A percentile compares a stretch with the other conserved stretches of the same genome.
phyloP scores from a whole-genome alignment of 768 basidiomycete genomes.

The Hebeloma cylindrosporum region DNA sequence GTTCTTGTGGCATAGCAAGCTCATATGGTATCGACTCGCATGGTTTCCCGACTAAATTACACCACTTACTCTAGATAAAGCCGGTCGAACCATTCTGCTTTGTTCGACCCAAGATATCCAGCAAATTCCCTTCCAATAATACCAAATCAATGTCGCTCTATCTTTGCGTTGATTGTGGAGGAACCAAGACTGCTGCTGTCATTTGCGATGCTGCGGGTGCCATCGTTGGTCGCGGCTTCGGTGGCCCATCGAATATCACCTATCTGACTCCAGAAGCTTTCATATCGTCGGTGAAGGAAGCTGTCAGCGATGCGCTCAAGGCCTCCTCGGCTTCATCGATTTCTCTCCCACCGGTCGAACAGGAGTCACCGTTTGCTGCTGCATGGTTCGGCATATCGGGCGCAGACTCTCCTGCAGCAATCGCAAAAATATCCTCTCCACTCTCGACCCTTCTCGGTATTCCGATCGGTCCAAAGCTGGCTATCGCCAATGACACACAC shows the following conservation, averaged over 20 bases:
- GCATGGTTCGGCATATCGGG: slow-evolving; percentile 88
- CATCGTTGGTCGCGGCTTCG: slow-evolving; percentile 64
- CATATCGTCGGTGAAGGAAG: slow-evolving; percentile 47
- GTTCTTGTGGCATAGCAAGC: slow-evolving; percentile 5
- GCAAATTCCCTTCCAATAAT: background rate
- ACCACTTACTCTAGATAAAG: background rate
- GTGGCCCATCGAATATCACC: slow-evolving; percentile 84
- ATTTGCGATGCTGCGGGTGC: slow-evolving; percentile 58
- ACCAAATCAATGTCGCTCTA: slow-evolving; percentile 51
- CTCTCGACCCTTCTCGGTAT: slow-evolving; percentile 60
- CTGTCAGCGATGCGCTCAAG: slow-evolving; percentile 46
- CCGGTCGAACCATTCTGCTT: background rate
- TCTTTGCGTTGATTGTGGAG: slow-evolving; percentile 87
- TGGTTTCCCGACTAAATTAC: slow-evolving; percentile 15
- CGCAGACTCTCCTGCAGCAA: slow-evolving; percentile 69
- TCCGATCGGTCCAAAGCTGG: slow-evolving; percentile 52
- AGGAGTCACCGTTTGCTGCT: slow-evolving; percentile 47
- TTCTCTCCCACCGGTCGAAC: slow-evolving; percentile 17
- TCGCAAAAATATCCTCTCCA: slow-evolving; percentile 51
- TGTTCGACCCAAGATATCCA: background rate
- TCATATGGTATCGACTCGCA: slow-evolving; percentile 9
- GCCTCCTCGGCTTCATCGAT: slow-evolving; percentile 12
- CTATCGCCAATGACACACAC: slow-evolving; percentile 79
- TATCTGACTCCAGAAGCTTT: slow-evolving; percentile 71
- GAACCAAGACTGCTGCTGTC: slow-evolving; percentile 82